Conservation (phyloP, 257 asterid genomes). For the Linderniella brevidens region DNA sequence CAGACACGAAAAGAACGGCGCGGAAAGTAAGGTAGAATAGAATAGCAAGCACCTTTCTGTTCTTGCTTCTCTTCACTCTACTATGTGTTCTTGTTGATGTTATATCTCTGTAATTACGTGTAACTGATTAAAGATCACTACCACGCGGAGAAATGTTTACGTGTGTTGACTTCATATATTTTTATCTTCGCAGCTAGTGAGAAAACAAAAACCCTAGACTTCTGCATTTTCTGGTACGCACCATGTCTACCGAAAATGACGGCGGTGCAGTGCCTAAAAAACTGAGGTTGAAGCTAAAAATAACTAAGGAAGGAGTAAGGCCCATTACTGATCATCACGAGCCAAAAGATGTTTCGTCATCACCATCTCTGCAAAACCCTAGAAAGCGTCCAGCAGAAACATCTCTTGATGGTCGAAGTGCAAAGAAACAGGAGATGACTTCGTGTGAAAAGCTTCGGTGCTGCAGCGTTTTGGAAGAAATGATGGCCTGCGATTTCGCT, state of each 20-base stretch:
- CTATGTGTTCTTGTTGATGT: no score
- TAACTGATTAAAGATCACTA: no score
- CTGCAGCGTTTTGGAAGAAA: constrained; percentile 23
- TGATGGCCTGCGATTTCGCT: constrained; percentile 29
- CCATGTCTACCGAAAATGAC: neutral
- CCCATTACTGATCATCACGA: constrained; percentile 13
- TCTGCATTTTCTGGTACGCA: no score
- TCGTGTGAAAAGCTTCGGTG: constrained; percentile 30
- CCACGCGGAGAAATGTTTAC: no score
- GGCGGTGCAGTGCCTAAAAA: constrained; percentile 10
- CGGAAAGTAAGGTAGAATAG: no score
- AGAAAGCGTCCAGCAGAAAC: constrained; percentile 34
- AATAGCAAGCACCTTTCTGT: no score
- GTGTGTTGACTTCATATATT: no score
- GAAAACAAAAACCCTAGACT: no score
- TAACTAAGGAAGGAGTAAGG: constrained; percentile 22
- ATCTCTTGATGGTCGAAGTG: constrained; percentile 18
- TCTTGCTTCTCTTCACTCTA: no score
- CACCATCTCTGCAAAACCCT: constrained; percentile 1
- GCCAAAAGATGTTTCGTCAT: constrained; percentile 9
- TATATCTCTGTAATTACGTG: no score
- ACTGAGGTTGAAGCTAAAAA: constrained; percentile 28
- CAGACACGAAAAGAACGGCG: no score
- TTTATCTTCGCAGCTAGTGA: no score
- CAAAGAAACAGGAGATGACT: constrained; percentile 44